Base-by-base conservation (phyloP, 495 filamentous ascomycete genomes). In the Aspergillus nanangensis region DNA sequence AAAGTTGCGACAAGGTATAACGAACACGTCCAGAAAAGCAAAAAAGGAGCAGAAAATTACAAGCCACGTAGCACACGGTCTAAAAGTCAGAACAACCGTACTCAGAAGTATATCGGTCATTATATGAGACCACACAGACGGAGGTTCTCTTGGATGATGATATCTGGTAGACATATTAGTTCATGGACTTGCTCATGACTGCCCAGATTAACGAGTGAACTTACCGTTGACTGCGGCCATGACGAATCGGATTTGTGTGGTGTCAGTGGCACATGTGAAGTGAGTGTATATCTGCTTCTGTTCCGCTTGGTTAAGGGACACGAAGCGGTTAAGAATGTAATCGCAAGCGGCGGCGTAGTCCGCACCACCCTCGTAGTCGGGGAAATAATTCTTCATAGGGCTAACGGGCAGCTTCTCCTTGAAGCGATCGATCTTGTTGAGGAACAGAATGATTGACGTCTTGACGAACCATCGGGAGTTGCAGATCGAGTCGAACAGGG, bases 361-460 rank as follows among this genome's bases (percentile, higher is more conserved):
- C 45, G 90, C 84, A 56, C 91, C 91, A 56, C 89, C 80, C 69
- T 96, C 90, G 71, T 96, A 98, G 68, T 98, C 93, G 37, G 93
- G 90, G 83, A 98, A 98, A 74, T 97, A 95, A 74, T 96, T 95
- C 82, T 96, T 95, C 92, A 98, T 98, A 13, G 93, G 94, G 78
- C 89, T 95, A 71, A 96, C 84, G 25, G 94, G 91, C 41, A 97
- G 84, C 82, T 97, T 98, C 84, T 98, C 93, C 78, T 96, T 94
- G 81, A 97, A 98, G 45, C 94, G 76, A 70, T 97, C 93, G 72
- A 98, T 98, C 86, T 98, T 98, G 88, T 98, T 98, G 57, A 98
- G 79, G 85, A 98, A 98, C 43, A 97, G 76, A 71, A 98, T 98
- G 68, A 97, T 95, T 8, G 92, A 96, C 13, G 93, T 97, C 81